Evolutionary conservation across 352 stramenopile genomes (phyloP), one percentile per base, ranked within the genome.

Genomic region (Globisporangium barbulae): DNA sequence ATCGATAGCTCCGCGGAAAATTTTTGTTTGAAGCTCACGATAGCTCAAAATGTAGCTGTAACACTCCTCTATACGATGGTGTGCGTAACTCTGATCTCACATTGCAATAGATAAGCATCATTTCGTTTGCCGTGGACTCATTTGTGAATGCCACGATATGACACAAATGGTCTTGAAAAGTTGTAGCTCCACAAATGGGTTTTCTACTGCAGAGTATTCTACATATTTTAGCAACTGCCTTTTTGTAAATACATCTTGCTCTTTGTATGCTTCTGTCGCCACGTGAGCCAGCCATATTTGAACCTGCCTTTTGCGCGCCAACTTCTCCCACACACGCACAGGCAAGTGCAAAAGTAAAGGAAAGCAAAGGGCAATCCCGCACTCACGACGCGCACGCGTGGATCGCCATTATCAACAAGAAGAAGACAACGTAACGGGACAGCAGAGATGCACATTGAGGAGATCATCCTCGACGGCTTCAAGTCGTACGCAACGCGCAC

Each of bases 391-490:
- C 13, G n/a, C 17, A 47, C 41, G 6, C 41, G 41, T 47, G 41
- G 3, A n/a, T 47, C 15, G 13, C 41, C 35, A 15, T 47, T 15
- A 15, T 4, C 5, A 21, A 9, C 41, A 47, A n/a, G 15, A 15
- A n/a, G 5, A 15, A 5, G 25, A 28, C 25, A 28, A 28, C 25
- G 25, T 21, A 55, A n/a, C 12, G 6, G 15, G 19, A 21, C 15
- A 17, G 44, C 5, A 50, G 44, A 28, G 53, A 99, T 99, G 98
- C 91, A 98, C 75, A 98, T 99, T 71, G 93, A 99, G 76, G 96
- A 99, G 85, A 98, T 99, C 71, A 98, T 99, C 64, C 91, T 99
- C 66, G 98, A 99, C 75, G 98, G 98, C 13, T 99, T 99, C 89
- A 99, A 99, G 89, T 99, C 96, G 69, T 99, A 99, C 81, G 97